These are phyloP conservation scores for Pythium volutum DNA, from an alignment of 352 stramenopile genomes.

Conservation along the genomic window DNA sequence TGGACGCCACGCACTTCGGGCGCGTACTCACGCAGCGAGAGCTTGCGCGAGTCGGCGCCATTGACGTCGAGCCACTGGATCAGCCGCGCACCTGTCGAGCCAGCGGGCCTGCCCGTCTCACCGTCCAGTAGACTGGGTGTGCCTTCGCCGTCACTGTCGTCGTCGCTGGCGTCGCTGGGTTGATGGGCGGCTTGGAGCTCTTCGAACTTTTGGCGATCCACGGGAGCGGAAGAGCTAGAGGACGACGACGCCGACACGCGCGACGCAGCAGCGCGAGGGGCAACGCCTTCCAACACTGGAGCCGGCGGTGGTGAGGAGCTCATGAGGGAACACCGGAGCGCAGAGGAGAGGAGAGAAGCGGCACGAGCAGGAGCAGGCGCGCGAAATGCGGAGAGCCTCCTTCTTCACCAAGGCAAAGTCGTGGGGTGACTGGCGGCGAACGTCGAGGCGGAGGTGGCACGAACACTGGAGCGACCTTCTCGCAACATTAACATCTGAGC, in stretches of 20 bases:
- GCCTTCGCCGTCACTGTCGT: constrained; percentile 15
- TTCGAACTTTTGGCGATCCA: constrained; percentile 40
- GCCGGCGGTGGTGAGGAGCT: background rate
- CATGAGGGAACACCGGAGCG: background rate
- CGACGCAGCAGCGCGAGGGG: background rate
- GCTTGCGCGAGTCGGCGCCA: constrained; percentile 75
- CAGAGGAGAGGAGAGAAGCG: too few relatives aligned
- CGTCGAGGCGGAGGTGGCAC: constrained; percentile 5
- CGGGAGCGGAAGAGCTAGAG: constrained; percentile 4
- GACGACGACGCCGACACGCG: background rate
- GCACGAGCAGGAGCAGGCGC: background rate
- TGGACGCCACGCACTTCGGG: constrained; percentile 93
- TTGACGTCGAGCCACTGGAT: constrained; percentile 73
- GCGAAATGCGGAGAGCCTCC: background rate
- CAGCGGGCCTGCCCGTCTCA: constrained; percentile 24
- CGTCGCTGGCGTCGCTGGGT: background rate
- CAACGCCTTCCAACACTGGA: background rate
- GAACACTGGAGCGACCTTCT: constrained; percentile 23
- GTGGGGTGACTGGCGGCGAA: constrained; percentile 16
- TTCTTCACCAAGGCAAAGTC: background rate
- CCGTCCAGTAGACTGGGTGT: constrained; percentile 21
- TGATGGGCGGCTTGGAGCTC: constrained; percentile 28
- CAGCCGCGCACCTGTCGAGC: constrained; percentile 60
- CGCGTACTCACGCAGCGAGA: constrained; percentile 86
- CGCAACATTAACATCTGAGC: constrained; percentile 9